Evolutionary conservation across 2,329 filamentous ascomycete genomes (phyloP), one percentile per base, ranked within the genome.

Genomic region (Cladosporium phlei): DNA sequence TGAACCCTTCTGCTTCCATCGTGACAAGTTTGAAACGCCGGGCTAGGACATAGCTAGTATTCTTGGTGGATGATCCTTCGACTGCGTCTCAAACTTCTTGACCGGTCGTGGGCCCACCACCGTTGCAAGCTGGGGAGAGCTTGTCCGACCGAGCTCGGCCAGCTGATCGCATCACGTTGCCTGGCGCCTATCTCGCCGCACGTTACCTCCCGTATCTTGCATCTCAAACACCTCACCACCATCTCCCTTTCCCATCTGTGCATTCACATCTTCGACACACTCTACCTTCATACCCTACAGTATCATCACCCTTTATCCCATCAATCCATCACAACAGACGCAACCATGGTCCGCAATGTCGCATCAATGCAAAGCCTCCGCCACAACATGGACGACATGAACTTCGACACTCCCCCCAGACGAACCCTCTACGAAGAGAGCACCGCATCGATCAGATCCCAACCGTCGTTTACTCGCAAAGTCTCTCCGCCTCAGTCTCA

Each of bases 301-400:
- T n/a, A 17, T 2, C 20, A 12, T n/a, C 35, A 32, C 8, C 14
- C 28, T 19, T 29, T 24, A 5, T 4, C 25, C 19, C 11, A 33
- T 8, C 11, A 12, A 16, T 4, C n/a, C 33, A 12, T 27, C 17
- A 40, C 16, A 21, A 5, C 8, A n/a, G n/a, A 40, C 45, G 21
- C 9, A 3, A 52, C 32, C 14, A 62, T 62, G 59, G 59, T 61
- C 43, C 54, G 59, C 40, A 62, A 62, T 47, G 37, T 48, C 28
- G 43, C 49, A 24, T 63, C 59, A 12, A 57, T 59, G 49, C 55
- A 56, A 28, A 56, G 52, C 28, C 55, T 60, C 34, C 53, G 51
- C 25, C 40, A 54, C 35, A 54, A 47, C 52, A 54, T 56, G 39
- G 46, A 49, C 22, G 47, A 55, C 42, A 37, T 45, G 42, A 35